Percentiles rank a stretch among this genome's conserved stretches.
These are phyloP conservation scores for Paraleonurus japonicus DNA, from an alignment of 257 asterid genomes.

Conservation along the genomic window DNA sequence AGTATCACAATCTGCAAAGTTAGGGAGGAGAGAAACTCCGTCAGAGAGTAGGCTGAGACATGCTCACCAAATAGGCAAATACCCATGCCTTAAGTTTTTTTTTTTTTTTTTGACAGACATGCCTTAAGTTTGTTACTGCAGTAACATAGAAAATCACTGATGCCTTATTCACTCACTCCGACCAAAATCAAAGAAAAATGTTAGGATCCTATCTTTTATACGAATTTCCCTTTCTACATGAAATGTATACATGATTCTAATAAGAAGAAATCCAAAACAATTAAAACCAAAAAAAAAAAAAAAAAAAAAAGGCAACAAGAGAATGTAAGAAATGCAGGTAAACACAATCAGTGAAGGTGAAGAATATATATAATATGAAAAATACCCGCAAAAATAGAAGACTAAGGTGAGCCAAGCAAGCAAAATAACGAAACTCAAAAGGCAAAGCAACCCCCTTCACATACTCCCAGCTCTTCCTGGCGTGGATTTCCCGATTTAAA, in stretches of 20 bases:
- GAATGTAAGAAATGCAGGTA: conserved; percentile 22
- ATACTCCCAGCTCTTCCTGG: conserved; percentile 47
- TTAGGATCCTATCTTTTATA: conserved; percentile 23
- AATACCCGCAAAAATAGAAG: conserved; percentile 6
- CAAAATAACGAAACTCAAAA: conserved; percentile 21
- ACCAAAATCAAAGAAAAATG: conserved; percentile 10
- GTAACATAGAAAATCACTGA: neutral
- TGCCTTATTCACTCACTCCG: neutral
- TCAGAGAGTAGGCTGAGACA: neutral
- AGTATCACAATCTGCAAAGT: neutral
- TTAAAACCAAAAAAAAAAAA: no score
- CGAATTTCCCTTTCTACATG: conserved; percentile 38
- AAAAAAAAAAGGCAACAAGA: neutral
- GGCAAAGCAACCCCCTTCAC: conserved; percentile 31
- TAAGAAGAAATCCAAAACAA: conserved; percentile 22
- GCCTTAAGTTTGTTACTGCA: neutral
- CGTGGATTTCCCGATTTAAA: conserved; percentile 41
- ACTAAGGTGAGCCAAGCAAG: conserved; percentile 17
- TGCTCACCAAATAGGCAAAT: neutral
- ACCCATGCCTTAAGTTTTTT: neutral
- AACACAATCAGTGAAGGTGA: conserved; percentile 21
- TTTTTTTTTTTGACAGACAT: no score
- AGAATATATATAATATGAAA: conserved; percentile 26
- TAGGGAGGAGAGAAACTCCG: neutral
- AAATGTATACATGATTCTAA: conserved; percentile 35